Conservation (phyloP, 1,139 yeast genomes). For the Sugiyamaella xylanicola region DNA sequence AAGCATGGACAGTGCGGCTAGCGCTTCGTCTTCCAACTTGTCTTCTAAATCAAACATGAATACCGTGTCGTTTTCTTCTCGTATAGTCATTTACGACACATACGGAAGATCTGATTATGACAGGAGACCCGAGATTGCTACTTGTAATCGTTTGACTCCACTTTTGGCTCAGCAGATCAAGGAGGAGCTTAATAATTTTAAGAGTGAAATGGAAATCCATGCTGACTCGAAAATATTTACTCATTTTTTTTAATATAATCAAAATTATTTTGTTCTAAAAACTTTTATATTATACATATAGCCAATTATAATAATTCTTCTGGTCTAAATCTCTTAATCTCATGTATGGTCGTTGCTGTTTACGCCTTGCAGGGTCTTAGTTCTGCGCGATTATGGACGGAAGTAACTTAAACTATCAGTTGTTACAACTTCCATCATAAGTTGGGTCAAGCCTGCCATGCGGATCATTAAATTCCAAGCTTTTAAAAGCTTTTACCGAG, state of each 20-base stretch:
- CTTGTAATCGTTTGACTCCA: conserved; percentile 92
- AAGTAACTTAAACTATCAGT: background rate
- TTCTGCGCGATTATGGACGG: background rate
- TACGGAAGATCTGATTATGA: conserved; percentile 85
- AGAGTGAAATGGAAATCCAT: conserved; percentile 77
- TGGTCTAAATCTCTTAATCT: background rate
- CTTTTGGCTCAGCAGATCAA: conserved; percentile 82
- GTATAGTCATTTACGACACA: conserved; percentile 84
- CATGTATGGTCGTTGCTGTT: background rate
- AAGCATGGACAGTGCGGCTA: conserved; percentile 21
- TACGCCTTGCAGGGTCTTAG: background rate
- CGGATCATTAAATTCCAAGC: background rate
- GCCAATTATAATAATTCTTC: conserved; percentile 1
- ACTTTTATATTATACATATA: background rate
- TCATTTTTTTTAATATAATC: conserved; percentile 61
- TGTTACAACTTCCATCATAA: background rate
- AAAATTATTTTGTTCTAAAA: background rate
- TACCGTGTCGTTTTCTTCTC: conserved; percentile 74
- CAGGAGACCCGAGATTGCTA: conserved; percentile 89
- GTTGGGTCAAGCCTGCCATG: too few relatives aligned
- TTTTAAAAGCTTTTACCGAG: background rate
- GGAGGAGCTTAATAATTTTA: conserved; percentile 76
- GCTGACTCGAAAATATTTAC: conserved; percentile 76
- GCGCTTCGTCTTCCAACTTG: conserved; percentile 13
- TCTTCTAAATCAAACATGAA: conserved; percentile 14